Base-by-base conservation (phyloP, 768 basidiomycete species). In the Suillus subaureus region DNA sequence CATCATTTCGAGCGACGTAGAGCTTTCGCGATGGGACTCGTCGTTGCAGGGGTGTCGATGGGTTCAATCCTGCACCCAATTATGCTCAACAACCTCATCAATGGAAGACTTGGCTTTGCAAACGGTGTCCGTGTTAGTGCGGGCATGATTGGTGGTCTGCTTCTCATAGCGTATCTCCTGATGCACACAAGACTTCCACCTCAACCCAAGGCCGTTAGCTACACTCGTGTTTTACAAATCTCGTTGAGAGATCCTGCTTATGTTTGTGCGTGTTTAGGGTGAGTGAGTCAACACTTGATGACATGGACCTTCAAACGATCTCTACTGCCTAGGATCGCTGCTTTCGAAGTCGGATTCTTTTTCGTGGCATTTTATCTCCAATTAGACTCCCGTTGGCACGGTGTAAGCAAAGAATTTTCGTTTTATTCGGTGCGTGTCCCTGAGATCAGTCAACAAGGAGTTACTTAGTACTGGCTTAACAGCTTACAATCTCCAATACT, bases 341-440 rank as follows among this genome's bases (percentile, higher is more conserved):
- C 78, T 35, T 74, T 77, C 35, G 69, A 79, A 9, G 68, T 75
- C 2, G 82, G 83, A 2, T 65, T 84, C 15, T 86, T 80, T 66
- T 84, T 82, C 57, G 83, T 84, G 0, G 78, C 85, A 42, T 87
- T 86, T 72, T 89, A 85, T 69, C 74, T 89, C 21, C 88, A 89
- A 64, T 75, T 88, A 16, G 82, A 85, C 62, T 81, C 87, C 9
- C 79, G 83, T 39, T 77, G 79, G 63, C 83, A 85, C 64, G 82
- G 83, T 2, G 74, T 87, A 37, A 74, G 77, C n/a, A 69, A 77
- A 23, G 72, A 69, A 31, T 75, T 89, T 15, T 83, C 87, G 0
- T 89, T 89, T 69, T 87, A 87, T 68, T 82, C 80, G 55, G 87
- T 87, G 62, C 33, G 77, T 70, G 47, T 35, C 61, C 37, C 47